Base-by-base conservation (phyloP, 1,139 yeast genomes). In the Hyphopichia buzzinii region DNA sequence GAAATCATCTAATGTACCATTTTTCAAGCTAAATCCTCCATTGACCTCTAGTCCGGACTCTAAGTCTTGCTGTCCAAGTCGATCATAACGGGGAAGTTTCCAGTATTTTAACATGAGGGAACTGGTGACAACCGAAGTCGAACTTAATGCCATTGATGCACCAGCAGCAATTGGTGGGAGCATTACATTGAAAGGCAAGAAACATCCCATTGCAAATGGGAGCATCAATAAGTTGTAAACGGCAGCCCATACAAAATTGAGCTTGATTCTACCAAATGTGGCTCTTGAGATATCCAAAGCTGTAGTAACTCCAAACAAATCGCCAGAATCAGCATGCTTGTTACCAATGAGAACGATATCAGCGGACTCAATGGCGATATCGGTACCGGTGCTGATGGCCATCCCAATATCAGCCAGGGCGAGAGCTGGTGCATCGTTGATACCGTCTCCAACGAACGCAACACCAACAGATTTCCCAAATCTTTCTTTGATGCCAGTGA, bases 391-490 rank as follows among this genome's bases (percentile, higher is more conserved):
- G 17, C 95, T 83, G 41, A 92, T 79, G 6, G 97, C 95, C 54
- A 94, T 81, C 15, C 98, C 98, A 14, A 92, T 65, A 47, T 89
- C 87, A 0, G 97, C 87, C 41, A 83, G 77, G 0, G 89, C 95
- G 42, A 92, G 71, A 0, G 97, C 97, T 0, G 97, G 97, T 0
- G 97, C 95, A 59, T 92, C 99, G 56, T 88, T 88, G 49, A 88
- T 84, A 39, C 99, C 99, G 60, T 92, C 99, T 23, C 99, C 99
- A 24, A 92, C 83, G 70, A 94, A 89, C 2, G 92, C 95, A 27
- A 89, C 82, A 3, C 64, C 62, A 4, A 61, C 66, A 3, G 22
- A 13, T 1, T 56, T 57, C 3, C 70, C 70, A 38, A 61, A 59
- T 26, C 64, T 56, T 12, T 63, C 55, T 49, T 84, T 86, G 41